These are phyloP conservation scores for Coemansia sp. DNA, from an alignment of 192 early-diverging fungal species.

Conservation along the genomic window DNA sequence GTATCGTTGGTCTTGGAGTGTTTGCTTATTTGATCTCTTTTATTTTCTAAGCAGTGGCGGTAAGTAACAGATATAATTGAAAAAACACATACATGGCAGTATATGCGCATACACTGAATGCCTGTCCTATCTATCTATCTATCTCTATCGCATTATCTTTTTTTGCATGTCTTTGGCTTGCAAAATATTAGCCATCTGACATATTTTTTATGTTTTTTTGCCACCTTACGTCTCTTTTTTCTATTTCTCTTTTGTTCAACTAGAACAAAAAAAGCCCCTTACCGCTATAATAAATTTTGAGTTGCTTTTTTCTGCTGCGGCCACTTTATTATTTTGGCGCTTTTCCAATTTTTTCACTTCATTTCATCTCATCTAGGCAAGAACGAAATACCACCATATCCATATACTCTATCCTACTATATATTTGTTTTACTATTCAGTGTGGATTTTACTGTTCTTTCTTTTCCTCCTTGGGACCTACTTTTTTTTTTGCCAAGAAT, in stretches of 20 bases:
- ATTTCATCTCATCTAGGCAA: neutral
- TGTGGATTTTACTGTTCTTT: neutral
- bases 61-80: neutral
- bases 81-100: too few species aligned
- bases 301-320: neutral
- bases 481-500: neutral
- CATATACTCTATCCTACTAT: too few species aligned
- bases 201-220: too few species aligned
- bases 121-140: neutral
- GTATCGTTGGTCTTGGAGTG: too few species aligned
- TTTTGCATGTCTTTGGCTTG: neutral
- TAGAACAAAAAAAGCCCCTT: neutral
- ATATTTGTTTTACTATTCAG: too few species aligned
- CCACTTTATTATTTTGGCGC: neutral
- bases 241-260: neutral
- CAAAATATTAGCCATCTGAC: neutral
- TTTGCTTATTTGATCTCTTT: too few species aligned
- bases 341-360: neutral
- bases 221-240: too few species aligned
- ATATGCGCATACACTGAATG: too few species aligned
- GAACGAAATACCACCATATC: too few species aligned
- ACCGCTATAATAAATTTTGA: too few species aligned
- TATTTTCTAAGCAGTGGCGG: neutral
- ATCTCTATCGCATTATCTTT: neutral
- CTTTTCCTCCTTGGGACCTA: neutral